phyloP scores from a whole-genome alignment of 139 green algal species.

The Desmodesmus armatus region DNA sequence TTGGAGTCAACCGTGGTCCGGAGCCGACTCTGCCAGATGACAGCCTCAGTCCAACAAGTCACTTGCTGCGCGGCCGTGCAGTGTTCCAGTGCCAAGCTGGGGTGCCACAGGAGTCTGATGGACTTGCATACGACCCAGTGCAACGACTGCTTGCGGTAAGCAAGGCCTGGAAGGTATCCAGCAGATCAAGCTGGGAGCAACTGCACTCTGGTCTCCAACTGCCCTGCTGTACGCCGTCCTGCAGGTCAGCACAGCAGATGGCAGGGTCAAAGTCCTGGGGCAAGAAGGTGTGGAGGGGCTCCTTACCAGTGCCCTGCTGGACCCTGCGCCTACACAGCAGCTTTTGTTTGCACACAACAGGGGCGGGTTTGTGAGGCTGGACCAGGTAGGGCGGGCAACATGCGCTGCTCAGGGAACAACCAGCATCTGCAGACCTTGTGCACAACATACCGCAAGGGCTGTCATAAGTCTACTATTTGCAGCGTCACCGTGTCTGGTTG shows the following conservation, averaged over 20 bases:
- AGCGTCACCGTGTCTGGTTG: background rate
- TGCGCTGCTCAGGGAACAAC: background rate
- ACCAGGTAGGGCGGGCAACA: conserved; percentile 37
- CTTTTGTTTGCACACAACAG: conserved; percentile 59
- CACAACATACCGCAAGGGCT: background rate
- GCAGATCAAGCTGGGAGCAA: no score
- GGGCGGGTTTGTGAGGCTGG: conserved; percentile 52
- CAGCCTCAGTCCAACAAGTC: conserved; percentile 28
- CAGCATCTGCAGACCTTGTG: background rate
- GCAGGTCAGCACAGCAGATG: conserved; percentile 61
- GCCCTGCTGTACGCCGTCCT: background rate
- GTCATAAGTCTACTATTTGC: background rate
- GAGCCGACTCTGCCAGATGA: conserved; percentile 8
- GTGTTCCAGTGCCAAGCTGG: conserved; percentile 40
- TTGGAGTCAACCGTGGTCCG: background rate
- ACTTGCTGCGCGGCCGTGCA: background rate
- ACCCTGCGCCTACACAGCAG: conserved; percentile 41
- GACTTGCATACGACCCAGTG: conserved; percentile 56
- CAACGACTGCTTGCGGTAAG: conserved; percentile 61
- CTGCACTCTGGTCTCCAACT: background rate
- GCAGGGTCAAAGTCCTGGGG: conserved; percentile 58
- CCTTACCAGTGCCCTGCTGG: conserved; percentile 8
- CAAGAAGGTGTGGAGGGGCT: conserved; percentile 53
- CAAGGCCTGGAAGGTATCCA: background rate
- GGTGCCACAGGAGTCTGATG: conserved; percentile 52